Evolutionary conservation across 257 asterid species (phyloP).

Genomic region (Solanum medicagineum): DNA sequence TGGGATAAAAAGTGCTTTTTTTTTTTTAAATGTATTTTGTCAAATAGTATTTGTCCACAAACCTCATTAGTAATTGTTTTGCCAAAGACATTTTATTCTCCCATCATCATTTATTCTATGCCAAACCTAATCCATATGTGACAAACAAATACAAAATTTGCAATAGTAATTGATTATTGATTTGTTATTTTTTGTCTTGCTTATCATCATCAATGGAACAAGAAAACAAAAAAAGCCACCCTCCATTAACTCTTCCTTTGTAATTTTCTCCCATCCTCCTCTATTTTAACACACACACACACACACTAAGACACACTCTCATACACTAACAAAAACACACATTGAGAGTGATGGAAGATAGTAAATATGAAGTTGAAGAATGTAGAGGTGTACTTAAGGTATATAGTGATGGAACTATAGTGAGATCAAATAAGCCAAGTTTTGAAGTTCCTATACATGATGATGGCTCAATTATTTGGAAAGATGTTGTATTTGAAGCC

Average conservation of each 20-base stretch:
- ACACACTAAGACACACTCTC: neutral
- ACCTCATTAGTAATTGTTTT: neutral
- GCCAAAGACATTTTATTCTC: neutral
- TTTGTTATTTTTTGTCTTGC: slow-evolving; percentile 2
- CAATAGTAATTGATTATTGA: neutral
- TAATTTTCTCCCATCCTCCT: neutral
- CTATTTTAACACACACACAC: neutral
- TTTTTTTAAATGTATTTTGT: neutral
- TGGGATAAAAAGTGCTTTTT: neutral
- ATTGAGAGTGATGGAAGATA: neutral
- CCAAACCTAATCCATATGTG: neutral
- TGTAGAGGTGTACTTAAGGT: slow-evolving; percentile 61
- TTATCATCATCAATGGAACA: neutral
- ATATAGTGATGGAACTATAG: slow-evolving; percentile 59
- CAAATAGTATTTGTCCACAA: neutral
- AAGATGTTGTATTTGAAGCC: slow-evolving; percentile 38
- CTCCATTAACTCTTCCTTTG: neutral
- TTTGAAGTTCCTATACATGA: slow-evolving; percentile 31
- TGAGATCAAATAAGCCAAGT: slow-evolving; percentile 47
- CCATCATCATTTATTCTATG: neutral
- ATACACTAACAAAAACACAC: neutral
- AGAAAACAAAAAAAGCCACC: neutral
- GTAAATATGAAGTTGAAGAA: slow-evolving; percentile 42
- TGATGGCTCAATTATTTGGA: slow-evolving; percentile 60
- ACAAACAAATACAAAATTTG: neutral